phyloP scores from a whole-genome alignment of 129 eudicot species.

The Tagetes patula region DNA sequence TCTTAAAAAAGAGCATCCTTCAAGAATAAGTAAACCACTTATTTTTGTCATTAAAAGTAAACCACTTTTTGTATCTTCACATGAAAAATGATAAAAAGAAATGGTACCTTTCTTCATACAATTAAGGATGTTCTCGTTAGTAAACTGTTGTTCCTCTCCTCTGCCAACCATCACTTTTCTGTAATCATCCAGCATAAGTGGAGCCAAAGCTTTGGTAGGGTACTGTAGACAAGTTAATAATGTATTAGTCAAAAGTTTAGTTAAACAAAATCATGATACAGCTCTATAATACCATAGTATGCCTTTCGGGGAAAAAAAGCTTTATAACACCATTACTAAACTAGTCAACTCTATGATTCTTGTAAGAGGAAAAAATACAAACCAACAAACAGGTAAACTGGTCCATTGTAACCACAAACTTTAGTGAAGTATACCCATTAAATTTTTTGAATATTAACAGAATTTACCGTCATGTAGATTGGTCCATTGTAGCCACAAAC shows the following conservation, averaged over 20 bases:
- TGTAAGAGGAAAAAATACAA: neutral
- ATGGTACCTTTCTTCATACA: constrained; percentile 82
- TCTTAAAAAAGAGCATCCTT: neutral
- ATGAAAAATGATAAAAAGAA: constrained; percentile 3
- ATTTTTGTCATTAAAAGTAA: neutral
- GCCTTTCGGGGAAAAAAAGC: neutral
- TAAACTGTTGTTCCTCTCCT: constrained; percentile 81
- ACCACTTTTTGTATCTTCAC: neutral
- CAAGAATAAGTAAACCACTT: constrained; percentile 1
- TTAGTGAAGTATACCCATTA: neutral
- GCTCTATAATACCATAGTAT: neutral
- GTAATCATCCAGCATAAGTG: constrained; percentile 86
- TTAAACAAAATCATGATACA: neutral
- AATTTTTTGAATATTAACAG: constrained; percentile 10
- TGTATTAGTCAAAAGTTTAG: constrained; percentile 6
- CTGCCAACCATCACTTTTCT: constrained; percentile 86
- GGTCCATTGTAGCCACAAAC: constrained; percentile 96
- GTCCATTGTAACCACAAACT: too few species aligned
- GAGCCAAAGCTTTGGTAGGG: constrained; percentile 96
- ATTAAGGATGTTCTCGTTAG: constrained; percentile 58
- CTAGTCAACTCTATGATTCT: neutral
- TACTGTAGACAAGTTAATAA: constrained; percentile 45
- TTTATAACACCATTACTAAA: neutral
- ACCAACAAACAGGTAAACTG: neutral
- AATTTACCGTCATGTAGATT: constrained; percentile 92